These are phyloP conservation scores for Calycina marina DNA, from an alignment of 2,329 filamentous ascomycete genomes.

Conservation along the genomic window DNA sequence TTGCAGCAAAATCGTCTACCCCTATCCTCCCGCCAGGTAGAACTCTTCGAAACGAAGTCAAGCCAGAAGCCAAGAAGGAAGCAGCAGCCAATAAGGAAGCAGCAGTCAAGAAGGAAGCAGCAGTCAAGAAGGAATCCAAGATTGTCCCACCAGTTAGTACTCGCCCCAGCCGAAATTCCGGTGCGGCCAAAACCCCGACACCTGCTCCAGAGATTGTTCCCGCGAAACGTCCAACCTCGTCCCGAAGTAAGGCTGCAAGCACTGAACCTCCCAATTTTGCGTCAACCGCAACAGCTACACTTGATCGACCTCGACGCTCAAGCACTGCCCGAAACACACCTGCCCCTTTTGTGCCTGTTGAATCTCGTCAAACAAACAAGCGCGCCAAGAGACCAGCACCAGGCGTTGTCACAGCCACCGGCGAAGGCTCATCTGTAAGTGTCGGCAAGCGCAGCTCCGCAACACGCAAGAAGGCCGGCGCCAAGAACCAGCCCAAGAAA, in stretches of 20 bases:
- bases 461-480: slow-evolving; percentile 47
- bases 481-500: slow-evolving; percentile 26
- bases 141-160: slow-evolving; percentile 7
- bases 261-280: slow-evolving; percentile 12
- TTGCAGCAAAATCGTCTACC: slow-evolving; percentile 22
- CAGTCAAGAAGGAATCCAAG: slow-evolving; percentile 1
- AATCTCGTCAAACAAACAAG: slow-evolving; percentile 32
- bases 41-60: slow-evolving; percentile 5
- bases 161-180: slow-evolving; percentile 10
- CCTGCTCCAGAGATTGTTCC: slow-evolving; percentile 14
- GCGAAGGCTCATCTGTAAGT: slow-evolving; percentile 38
- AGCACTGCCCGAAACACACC: slow-evolving; percentile 27
- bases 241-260: slow-evolving; percentile 21
- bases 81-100: slow-evolving; percentile 2
- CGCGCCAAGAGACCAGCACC: slow-evolving; percentile 58
- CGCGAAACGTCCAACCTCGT: slow-evolving; percentile 19
- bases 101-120: not conserved
- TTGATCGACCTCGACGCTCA: slow-evolving; percentile 21
- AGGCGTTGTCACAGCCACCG: slow-evolving; percentile 43
- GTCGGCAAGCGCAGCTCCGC: slow-evolving; percentile 59
- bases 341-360: slow-evolving; percentile 19
- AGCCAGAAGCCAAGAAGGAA: slow-evolving; percentile 1
- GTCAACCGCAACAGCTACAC: slow-evolving; percentile 9
- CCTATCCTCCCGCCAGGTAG: slow-evolving; percentile 21
- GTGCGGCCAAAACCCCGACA: slow-evolving; percentile 7